These are phyloP conservation scores for Pyrenophora graminea DNA, from an alignment of 2,329 filamentous ascomycete genomes.

Conservation along the genomic window DNA sequence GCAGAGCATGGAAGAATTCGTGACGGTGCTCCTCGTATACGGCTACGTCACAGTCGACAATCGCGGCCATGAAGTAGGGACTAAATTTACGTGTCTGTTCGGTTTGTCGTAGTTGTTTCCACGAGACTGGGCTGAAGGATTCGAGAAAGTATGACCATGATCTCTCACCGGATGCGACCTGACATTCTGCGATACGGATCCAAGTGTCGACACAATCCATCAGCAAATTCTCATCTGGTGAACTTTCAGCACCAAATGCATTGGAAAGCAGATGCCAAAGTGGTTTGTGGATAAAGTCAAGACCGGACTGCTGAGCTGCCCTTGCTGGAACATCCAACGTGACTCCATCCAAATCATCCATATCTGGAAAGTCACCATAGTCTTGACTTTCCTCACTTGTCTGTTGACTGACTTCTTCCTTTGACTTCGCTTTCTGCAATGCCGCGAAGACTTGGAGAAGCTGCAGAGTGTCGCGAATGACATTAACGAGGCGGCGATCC, in stretches of 20 bases:
- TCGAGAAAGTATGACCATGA: slow-evolving; percentile 63
- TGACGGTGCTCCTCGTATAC: slow-evolving; percentile 52
- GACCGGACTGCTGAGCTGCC: slow-evolving; percentile 14
- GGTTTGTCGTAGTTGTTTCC: slow-evolving; percentile 53
- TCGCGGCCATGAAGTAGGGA: slow-evolving; percentile 50
- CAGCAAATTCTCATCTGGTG: slow-evolving; percentile 59
- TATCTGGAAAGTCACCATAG: slow-evolving; percentile 62
- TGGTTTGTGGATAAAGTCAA: slow-evolving; percentile 53
- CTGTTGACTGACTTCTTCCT: slow-evolving; percentile 38
- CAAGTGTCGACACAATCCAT: slow-evolving; percentile 59
- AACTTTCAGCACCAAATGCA: slow-evolving; percentile 62
- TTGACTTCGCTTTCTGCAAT: slow-evolving; percentile 14
- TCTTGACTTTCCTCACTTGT: slow-evolving; percentile 66
- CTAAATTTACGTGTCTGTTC: slow-evolving; percentile 52
- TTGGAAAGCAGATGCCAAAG: slow-evolving; percentile 63
- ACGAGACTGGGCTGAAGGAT: slow-evolving; percentile 57
- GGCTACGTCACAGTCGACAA: slow-evolving; percentile 47
- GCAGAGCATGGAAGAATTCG: slow-evolving; percentile 58
- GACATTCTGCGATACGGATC: slow-evolving; percentile 54
- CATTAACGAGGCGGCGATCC: slow-evolving; percentile 48
- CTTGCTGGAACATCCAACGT: slow-evolving; percentile 16
- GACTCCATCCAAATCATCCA: slow-evolving; percentile 53
- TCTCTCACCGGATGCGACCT: slow-evolving; percentile 51
- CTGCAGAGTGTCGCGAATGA: slow-evolving; percentile 56
- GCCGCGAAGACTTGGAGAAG: slow-evolving; percentile 51